Evolutionary conservation across 768 basidiomycete species (phyloP).

Genomic region (Termitomyces sp.): DNA sequence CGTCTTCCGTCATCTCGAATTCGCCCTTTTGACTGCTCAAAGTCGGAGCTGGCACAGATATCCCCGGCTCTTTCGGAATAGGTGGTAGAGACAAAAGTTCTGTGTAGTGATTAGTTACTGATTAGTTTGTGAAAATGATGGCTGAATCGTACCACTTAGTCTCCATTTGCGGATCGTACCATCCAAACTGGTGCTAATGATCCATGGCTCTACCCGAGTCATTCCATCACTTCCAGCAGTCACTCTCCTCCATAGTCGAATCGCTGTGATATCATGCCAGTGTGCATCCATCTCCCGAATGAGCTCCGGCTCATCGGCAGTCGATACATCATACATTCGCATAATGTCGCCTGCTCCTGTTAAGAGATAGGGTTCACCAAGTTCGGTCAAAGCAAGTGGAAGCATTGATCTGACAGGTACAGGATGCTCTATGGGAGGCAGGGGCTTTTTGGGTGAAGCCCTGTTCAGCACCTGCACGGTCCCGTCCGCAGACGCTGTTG

Average conservation of each 20-base stretch:
- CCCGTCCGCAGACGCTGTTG: slow-evolving; percentile 85
- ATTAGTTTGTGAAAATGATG: not conserved
- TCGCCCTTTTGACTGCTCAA: slow-evolving; percentile 11
- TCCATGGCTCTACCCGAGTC: slow-evolving; percentile 67
- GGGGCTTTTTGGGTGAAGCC: slow-evolving; percentile 31
- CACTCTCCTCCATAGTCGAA: slow-evolving; percentile 67
- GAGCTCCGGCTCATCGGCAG: slow-evolving; percentile 60
- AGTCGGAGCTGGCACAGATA: slow-evolving; percentile 6
- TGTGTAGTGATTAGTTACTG: slow-evolving; percentile 11
- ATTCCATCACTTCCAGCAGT: slow-evolving; percentile 36
- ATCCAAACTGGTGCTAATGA: slow-evolving; percentile 82
- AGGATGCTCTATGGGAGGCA: slow-evolving; percentile 54
- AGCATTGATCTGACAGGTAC: slow-evolving; percentile 69
- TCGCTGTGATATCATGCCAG: slow-evolving; percentile 80
- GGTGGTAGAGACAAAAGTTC: slow-evolving; percentile 36
- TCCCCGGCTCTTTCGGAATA: slow-evolving; percentile 4
- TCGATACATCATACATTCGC: slow-evolving; percentile 73
- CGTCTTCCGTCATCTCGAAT: slow-evolving; percentile 73
- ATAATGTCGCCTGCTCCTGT: slow-evolving; percentile 84
- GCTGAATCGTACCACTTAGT: slow-evolving; percentile 45
- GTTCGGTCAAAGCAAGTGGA: slow-evolving; percentile 55
- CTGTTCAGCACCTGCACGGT: slow-evolving; percentile 62
- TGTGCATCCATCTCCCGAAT: slow-evolving; percentile 79
- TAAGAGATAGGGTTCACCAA: slow-evolving; percentile 70
- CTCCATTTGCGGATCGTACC: slow-evolving; percentile 85